Evolutionary conservation across 2,329 filamentous ascomycete species (phyloP).

Genomic region (Phoma sp.): DNA sequence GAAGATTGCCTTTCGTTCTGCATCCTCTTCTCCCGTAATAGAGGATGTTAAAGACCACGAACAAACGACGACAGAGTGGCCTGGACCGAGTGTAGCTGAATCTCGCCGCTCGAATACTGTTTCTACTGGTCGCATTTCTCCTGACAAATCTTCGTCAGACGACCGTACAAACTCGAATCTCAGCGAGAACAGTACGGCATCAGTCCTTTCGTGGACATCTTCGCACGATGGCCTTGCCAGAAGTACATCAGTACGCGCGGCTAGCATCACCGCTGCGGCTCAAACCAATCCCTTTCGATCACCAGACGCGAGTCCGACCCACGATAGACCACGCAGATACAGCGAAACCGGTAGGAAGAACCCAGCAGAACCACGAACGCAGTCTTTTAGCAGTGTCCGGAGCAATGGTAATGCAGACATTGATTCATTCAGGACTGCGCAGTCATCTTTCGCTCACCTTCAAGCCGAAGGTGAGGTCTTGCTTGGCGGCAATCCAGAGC

Average conservation of each 20-base stretch:
- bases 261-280: constrained; percentile 42
- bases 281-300: constrained; percentile 43
- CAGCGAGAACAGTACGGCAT: constrained; percentile 59
- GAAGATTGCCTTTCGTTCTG: constrained; percentile 35
- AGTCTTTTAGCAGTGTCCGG: constrained; percentile 48
- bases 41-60: constrained; percentile 21
- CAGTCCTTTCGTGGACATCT: constrained; percentile 54
- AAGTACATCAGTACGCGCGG: constrained; percentile 55
- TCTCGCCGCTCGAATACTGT: constrained; percentile 26
- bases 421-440: constrained; percentile 61
- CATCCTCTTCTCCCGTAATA: constrained; percentile 29
- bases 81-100: constrained; percentile 17
- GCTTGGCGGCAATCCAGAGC: constrained; percentile 54
- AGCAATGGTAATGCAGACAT: constrained; percentile 49
- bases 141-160: constrained; percentile 54
- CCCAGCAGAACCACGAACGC: constrained; percentile 32
- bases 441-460: constrained; percentile 57
- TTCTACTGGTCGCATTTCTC: constrained; percentile 51
- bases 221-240: constrained; percentile 51
- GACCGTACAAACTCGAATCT: constrained; percentile 65
- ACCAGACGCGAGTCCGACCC: constrained; percentile 43
- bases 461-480: constrained; percentile 62
- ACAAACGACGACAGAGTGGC: constrained; percentile 21
- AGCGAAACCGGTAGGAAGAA: constrained; percentile 29
- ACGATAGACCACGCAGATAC: constrained; percentile 23